Evolutionary conservation across 805 yeast species (phyloP).

Genomic region (Saturnispora serradocipensis): DNA sequence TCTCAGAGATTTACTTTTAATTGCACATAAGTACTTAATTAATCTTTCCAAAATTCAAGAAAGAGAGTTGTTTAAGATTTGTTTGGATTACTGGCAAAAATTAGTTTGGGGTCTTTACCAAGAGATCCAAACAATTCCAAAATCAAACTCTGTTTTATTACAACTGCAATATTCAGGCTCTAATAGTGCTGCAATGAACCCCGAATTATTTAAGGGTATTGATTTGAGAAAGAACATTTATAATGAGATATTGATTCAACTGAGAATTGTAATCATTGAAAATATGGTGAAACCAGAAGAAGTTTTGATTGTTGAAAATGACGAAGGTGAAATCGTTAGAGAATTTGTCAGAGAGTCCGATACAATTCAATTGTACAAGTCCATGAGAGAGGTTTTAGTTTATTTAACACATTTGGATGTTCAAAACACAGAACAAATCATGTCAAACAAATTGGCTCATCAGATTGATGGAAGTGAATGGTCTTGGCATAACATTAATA

Average conservation of each 20-base stretch:
- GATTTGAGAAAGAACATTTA: constrained; percentile 85
- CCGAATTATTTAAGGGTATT: constrained; percentile 62
- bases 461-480: constrained; percentile 96
- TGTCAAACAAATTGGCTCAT: constrained; percentile 83
- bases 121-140: constrained; percentile 77
- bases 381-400: constrained; percentile 92
- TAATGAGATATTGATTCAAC: constrained; percentile 63
- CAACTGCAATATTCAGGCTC: constrained; percentile 45
- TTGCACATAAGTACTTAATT: constrained; percentile 73
- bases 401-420: constrained; percentile 94
- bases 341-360: constrained; percentile 96
- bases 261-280: constrained; percentile 90
- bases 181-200: constrained; percentile 88
- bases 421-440: constrained; percentile 84
- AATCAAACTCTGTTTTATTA: constrained; percentile 65
- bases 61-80: constrained; percentile 90
- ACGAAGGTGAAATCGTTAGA: constrained; percentile 97
- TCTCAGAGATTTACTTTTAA: constrained; percentile 49
- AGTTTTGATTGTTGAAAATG: constrained; percentile 92
- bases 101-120: constrained; percentile 75
- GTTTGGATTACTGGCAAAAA: constrained; percentile 89
- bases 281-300: constrained; percentile 99
- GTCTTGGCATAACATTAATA: constrained; percentile 98
- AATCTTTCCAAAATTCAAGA: constrained; percentile 87
- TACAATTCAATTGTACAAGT: constrained; percentile 89